Conservation (phyloP, 2,329 filamentous ascomycete species). For the Xylariomycetidae sp. region DNA sequence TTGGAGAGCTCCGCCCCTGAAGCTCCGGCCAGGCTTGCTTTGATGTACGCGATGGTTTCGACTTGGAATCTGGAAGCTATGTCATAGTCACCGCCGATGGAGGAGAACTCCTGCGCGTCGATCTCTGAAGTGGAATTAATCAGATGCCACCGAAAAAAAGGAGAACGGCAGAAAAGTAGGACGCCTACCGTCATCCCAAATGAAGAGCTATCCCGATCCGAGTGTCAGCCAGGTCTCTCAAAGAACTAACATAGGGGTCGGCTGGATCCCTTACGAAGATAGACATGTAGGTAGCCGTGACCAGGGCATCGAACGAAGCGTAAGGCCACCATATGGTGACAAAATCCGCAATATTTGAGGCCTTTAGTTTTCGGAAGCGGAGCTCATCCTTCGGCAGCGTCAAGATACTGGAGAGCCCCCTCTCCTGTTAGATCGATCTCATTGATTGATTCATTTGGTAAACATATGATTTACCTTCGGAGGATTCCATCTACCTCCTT, state of each 20-base stretch:
- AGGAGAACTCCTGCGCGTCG: neutral
- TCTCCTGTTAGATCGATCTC: neutral
- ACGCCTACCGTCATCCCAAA: neutral
- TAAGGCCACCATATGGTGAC: constrained; percentile 6
- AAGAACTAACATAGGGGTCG: neutral
- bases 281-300: neutral
- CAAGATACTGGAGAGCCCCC: too few relatives aligned
- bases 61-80: neutral
- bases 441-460: neutral
- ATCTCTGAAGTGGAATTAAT: neutral
- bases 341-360: constrained; percentile 1
- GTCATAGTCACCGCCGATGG: neutral
- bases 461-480: neutral
- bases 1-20: neutral
- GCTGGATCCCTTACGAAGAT: constrained; percentile 5
- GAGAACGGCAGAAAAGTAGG: neutral
- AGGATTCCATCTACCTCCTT: neutral
- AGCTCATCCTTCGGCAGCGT: neutral
- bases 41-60: neutral
- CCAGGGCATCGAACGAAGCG: constrained; percentile 3
- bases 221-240: too few relatives aligned
- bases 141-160: neutral
- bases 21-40: neutral
- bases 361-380: constrained; percentile 5
- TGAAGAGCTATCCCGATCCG: neutral